Conservation (phyloP, 192 early-diverging fungal genomes). For the Oehlia diaphana region DNA sequence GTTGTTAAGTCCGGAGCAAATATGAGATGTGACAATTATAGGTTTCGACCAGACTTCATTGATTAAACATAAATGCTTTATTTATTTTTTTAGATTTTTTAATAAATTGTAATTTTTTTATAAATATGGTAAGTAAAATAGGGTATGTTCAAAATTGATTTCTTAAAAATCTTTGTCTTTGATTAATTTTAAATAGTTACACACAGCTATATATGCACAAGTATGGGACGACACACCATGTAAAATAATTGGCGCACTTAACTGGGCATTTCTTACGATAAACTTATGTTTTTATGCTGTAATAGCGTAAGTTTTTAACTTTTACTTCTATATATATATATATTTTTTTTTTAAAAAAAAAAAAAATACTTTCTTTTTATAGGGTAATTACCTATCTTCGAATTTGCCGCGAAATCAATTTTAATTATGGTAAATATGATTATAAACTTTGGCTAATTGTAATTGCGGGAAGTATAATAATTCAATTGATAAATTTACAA, state of each 20-base stretch:
- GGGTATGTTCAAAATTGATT: background rate
- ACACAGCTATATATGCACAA: background rate
- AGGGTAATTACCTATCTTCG: background rate
- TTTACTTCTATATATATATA: no score
- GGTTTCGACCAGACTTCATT: background rate
- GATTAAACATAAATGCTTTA: background rate
- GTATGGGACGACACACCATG: background rate
- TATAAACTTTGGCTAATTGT: slow-evolving; percentile 2
- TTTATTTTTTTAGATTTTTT: background rate
- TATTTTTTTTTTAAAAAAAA: no score
- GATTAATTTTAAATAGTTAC: background rate
- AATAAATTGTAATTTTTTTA: background rate
- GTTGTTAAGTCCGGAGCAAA: no score
- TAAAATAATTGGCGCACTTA: background rate
- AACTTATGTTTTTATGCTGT: background rate
- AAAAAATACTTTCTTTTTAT: background rate
- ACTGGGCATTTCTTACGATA: background rate
- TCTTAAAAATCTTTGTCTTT: background rate
- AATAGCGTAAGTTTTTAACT: background rate
- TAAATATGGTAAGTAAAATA: background rate
- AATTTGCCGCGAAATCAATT: background rate
- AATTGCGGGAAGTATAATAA: background rate
- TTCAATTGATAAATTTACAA: background rate
- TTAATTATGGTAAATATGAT: slow-evolving; percentile 6
- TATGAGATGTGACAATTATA: no score